A percentile compares a stretch with the other conserved stretches of the same genome.
phyloP scores from a whole-genome alignment of 352 stramenopile genomes.

The Phytopythium boreale region DNA sequence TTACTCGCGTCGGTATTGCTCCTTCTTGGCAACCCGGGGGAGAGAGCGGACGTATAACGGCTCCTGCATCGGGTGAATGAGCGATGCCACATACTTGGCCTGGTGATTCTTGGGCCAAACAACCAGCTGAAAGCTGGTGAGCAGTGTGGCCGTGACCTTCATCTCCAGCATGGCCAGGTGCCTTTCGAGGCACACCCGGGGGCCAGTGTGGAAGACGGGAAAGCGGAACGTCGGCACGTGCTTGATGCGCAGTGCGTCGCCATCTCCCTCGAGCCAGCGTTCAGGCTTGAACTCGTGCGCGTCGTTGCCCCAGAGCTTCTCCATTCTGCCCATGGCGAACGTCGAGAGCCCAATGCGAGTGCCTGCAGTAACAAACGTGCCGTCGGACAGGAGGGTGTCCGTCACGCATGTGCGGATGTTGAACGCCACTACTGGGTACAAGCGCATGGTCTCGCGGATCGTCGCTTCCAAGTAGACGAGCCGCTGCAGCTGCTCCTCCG shows the following conservation, averaged over 20 bases:
- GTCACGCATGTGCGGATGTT: slow-evolving; percentile 24
- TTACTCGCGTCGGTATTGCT: not conserved
- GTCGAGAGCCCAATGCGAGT: slow-evolving; percentile 20
- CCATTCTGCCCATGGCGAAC: slow-evolving; percentile 30
- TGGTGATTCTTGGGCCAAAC: not conserved
- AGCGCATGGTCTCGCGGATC: slow-evolving; percentile 41
- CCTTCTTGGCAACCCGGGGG: too few species aligned
- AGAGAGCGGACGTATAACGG: not conserved
- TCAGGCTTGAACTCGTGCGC: slow-evolving; percentile 60
- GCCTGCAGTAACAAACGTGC: slow-evolving; percentile 22
- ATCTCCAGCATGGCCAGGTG: slow-evolving; percentile 54
- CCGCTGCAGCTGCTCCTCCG: slow-evolving; percentile 20
- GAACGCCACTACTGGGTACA: slow-evolving; percentile 43
- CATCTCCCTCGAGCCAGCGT: slow-evolving; percentile 36
- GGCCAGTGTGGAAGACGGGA: slow-evolving; percentile 31
- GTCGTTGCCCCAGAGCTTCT: slow-evolving; percentile 43
- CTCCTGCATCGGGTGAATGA: not conserved
- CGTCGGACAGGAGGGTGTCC: slow-evolving; percentile 27
- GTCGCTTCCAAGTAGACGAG: slow-evolving; percentile 32
- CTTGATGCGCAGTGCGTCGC: not conserved
- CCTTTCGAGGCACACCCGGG: slow-evolving; percentile 27
- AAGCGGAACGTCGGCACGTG: slow-evolving; percentile 30
- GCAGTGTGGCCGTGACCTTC: slow-evolving; percentile 27
- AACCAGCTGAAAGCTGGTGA: slow-evolving; percentile 37
- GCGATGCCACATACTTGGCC: slow-evolving; percentile 6